Percentiles rank a stretch among this genome's conserved stretches.
Evolutionary conservation across 495 filamentous ascomycete genomes (phyloP).

Genomic region (Penicillium egyptiacum): DNA sequence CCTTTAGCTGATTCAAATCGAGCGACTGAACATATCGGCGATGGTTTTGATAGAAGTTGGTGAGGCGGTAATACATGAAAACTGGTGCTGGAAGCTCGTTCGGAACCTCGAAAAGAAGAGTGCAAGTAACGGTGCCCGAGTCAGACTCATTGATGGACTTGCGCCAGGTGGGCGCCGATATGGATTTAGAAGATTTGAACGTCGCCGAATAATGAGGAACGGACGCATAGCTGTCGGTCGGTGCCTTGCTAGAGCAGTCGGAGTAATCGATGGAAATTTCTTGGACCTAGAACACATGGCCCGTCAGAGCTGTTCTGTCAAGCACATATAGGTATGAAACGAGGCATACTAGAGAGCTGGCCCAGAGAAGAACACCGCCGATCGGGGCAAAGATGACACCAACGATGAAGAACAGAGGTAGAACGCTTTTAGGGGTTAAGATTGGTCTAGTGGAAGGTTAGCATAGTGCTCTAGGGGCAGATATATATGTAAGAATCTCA

Average conservation of each 20-base stretch:
- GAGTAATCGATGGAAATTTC: slow-evolving; percentile 91
- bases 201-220: slow-evolving; percentile 57
- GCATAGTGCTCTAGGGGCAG: slow-evolving; percentile 3
- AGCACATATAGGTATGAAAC: slow-evolving; percentile 3
- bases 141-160: slow-evolving; percentile 14
- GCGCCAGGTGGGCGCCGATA: slow-evolving; percentile 29
- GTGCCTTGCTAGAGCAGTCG: slow-evolving; percentile 52
- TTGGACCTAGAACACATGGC: slow-evolving; percentile 63
- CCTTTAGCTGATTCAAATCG: slow-evolving; percentile 77
- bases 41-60: slow-evolving; percentile 99
- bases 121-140: slow-evolving; percentile 52
- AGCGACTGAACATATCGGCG: slow-evolving; percentile 91
- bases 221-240: slow-evolving; percentile 39
- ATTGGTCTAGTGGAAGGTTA: slow-evolving; percentile 62
- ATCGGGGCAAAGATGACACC: slow-evolving; percentile 87
- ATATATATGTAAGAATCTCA: background rate
- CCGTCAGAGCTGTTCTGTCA: slow-evolving; percentile 16
- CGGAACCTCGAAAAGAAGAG: slow-evolving; percentile 73
- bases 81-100: slow-evolving; percentile 76
- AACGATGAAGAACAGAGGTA: slow-evolving; percentile 84
- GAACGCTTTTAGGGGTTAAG: slow-evolving; percentile 86
- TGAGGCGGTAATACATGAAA: slow-evolving; percentile 88
- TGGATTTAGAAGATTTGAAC: slow-evolving; percentile 55
- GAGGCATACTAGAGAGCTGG: slow-evolving; percentile 64
- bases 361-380: slow-evolving; percentile 79